Evolutionary conservation across 1,284 basidiomycete genomes (phyloP).

Genomic region (Apiotrichum brassicae): DNA sequence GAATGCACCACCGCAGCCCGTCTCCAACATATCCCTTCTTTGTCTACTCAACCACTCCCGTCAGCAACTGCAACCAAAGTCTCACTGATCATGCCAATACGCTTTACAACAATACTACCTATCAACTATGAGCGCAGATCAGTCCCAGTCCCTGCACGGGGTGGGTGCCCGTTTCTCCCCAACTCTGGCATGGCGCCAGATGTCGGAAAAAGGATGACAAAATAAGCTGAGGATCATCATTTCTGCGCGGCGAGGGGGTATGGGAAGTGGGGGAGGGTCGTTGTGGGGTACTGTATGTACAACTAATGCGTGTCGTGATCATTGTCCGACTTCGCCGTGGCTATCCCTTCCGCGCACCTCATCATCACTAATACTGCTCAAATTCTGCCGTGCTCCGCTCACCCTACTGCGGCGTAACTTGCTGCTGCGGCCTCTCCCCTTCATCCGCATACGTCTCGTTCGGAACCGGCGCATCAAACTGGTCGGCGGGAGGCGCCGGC

Average conservation of each 20-base stretch:
- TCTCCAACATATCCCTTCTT: too few relatives aligned
- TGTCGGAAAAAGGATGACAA: conserved; percentile 22
- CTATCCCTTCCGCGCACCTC: too few relatives aligned
- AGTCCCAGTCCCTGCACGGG: conserved; percentile 4
- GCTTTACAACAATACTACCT: neutral
- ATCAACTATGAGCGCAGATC: conserved; percentile 13
- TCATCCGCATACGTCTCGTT: conserved; percentile 39
- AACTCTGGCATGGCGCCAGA: neutral
- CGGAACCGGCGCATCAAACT: conserved; percentile 43
- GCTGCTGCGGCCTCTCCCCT: conserved; percentile 11
- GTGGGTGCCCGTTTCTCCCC: conserved; percentile 11
- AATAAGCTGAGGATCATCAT: conserved; percentile 15
- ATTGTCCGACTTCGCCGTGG: too few relatives aligned
- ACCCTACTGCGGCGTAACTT: neutral
- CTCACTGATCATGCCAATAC: neutral
- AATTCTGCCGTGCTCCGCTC: too few relatives aligned
- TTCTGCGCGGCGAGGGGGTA: conserved; percentile 4
- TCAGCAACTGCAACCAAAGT: too few relatives aligned
- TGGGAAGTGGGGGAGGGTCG: neutral
- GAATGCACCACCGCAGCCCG: too few relatives aligned
- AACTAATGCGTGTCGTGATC: too few relatives aligned
- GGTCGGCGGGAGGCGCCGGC: conserved; percentile 21
- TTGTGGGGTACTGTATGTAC: too few relatives aligned
- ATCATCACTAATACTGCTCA: too few relatives aligned
- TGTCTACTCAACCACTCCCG: too few relatives aligned